Conservation (phyloP, 805 yeast species). For the Hanseniaspora occidentalis region DNA sequence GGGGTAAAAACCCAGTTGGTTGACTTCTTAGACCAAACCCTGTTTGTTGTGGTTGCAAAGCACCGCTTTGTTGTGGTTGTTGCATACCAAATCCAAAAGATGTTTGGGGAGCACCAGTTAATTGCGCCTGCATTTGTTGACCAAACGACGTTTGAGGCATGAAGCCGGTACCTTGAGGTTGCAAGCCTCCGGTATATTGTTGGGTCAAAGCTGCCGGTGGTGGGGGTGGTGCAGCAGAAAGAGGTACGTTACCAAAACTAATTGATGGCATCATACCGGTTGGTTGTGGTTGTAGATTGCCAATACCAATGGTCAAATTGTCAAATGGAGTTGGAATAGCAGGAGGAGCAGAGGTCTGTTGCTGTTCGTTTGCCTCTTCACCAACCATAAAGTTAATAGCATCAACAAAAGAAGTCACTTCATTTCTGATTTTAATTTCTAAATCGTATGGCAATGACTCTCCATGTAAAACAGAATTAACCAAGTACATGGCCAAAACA, state of each 20-base stretch:
- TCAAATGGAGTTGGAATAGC: slow-evolving; percentile 30
- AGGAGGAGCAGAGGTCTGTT: slow-evolving; percentile 3
- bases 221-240: slow-evolving; percentile 22
- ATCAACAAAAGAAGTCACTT: slow-evolving; percentile 81
- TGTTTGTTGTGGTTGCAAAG: slow-evolving; percentile 39
- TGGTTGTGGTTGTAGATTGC: slow-evolving; percentile 26
- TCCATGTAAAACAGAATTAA: slow-evolving; percentile 66
- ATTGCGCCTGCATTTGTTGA: slow-evolving; percentile 26
- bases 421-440: slow-evolving; percentile 65
- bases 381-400: slow-evolving; percentile 72
- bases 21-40: slow-evolving; percentile 45
- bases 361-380: slow-evolving; percentile 27
- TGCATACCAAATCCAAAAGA: slow-evolving; percentile 18
- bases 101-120: slow-evolving; percentile 27
- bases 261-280: slow-evolving; percentile 28
- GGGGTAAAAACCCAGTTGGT: slow-evolving; percentile 54
- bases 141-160: slow-evolving; percentile 29
- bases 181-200: slow-evolving; percentile 10
- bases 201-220: slow-evolving; percentile 23
- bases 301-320: slow-evolving; percentile 17
- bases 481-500: slow-evolving; percentile 80
- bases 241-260: slow-evolving; percentile 20
- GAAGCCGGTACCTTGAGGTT: slow-evolving; percentile 31
- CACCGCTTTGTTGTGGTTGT: slow-evolving; percentile 24
- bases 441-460: slow-evolving; percentile 61